Evolutionary conservation across 768 basidiomycete genomes (phyloP), one percentile per base, ranked within the genome.

Genomic region (Mycena amicta): DNA sequence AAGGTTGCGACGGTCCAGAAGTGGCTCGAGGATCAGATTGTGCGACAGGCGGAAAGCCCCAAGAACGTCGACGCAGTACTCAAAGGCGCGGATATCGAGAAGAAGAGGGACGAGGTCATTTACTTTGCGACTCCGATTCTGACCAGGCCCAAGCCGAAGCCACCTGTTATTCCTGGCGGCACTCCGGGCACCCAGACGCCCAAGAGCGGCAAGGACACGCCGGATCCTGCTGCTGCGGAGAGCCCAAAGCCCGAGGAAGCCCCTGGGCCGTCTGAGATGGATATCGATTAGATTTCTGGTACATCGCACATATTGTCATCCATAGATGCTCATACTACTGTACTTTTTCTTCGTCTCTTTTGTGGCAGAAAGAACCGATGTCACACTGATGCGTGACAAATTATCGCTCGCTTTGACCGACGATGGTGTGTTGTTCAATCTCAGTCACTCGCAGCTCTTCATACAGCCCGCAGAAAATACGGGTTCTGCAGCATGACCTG

Each of bases 21-120:
- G 76, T 98, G 96, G 97, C 83, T 99, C 56, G 92, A 97, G 68
- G 95, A 99, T 80, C 85, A 91, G 81, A 85, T 86, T 58, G 88
- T 85, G 59, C 79, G 88, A 66, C 97, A 98, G 81, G 80, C 83
- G 6, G 96, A 98, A 81, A 80, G 88, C 55, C 76, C 89, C 71
- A 96, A 97, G 87, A 90, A 92, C 71, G 86, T 88, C 55, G 89
- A 95, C 70, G 89, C 94, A 25, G 83, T 93, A 59, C 74, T 98
- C 72, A 93, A 82, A 57, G 82, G 79, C 50, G 87, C 79, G 57
- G 94, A 98, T 72, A 89, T 97, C 63, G 71, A 77, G 74, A 95
- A 95, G 90, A 92, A 89, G 83, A 80, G 86, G 67, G 96, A 99
- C 62, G 97, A 98, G 73, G 74, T 95, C 59, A 86, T 92, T 62